Evolutionary conservation across 305 asterid genomes (phyloP), one percentile per base, ranked within the genome.

Genomic region (Fraxinus paxiana): DNA sequence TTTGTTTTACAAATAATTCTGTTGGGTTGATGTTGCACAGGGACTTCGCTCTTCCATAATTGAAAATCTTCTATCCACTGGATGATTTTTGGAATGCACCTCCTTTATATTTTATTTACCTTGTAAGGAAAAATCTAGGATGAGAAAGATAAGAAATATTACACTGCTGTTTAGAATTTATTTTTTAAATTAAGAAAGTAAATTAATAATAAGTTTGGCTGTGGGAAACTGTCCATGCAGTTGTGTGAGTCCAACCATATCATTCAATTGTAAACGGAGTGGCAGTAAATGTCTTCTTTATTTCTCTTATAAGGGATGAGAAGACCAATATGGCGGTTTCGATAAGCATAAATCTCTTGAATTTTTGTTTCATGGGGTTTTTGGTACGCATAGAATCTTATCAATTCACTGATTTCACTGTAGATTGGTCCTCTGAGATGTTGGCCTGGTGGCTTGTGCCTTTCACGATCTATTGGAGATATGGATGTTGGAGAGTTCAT

Each of bases 401-500:
- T 6, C 28, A 28, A 34, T 81, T 20, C 37, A 80, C 20, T 81
- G 46, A 13, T 75, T 79, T 79, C 18, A 79, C 74, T 85, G 87
- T 75, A 94, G 99, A 91, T 96, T 86, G 99, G 99, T 82, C 99
- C 99, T 10, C 80, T 96, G 83, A 89, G 99, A 90, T 96, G 99
- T 82, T 96, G 99, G 99, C 99, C 99, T 30, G 99, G 98, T 79
- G 99, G 99, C 4, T 87, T 96, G 85, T 94, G 99, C 87, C 97
- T 96, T 72, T 94, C 99, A 1, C 93, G 99, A 82, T 96, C 99
- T 82, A 91, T 96, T 74, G 99, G 99, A 20, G 99, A 96, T 87
- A 88, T 96, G 98, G 99, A 96, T 87, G 97, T 94, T 76, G 99
- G 99, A 9, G 99, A 96, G 89, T 96, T 76, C 83, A 96, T 96